Base-by-base conservation (phyloP, 257 asterid species). In the Sherardia arvensis region DNA sequence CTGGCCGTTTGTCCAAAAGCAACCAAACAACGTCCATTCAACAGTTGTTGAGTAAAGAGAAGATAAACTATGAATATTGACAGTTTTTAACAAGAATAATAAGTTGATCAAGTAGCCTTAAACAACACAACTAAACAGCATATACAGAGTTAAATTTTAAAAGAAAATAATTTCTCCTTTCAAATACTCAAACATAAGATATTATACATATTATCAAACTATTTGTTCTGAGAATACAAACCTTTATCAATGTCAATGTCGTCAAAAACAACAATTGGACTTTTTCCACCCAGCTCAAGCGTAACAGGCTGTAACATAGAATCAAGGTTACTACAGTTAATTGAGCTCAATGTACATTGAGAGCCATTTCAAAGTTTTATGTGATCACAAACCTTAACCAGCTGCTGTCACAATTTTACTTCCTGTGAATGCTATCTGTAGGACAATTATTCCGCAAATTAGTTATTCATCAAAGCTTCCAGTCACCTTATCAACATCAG, bases 1-100 rank as follows among this genome's bases (percentile, higher is more conserved):
- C 85, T 93, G 99, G 66, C 97, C 99, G 73, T 93, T 93, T 68
- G 96, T 90, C 97, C 99, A 93, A 76, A 90, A 87, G 88, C 99
- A 93, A 48, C 99, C 99, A 62, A 91, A 90, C 76, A 88, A 82
- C 53, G 94, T 73, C 99, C 99, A 93, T 84, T 93, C 99, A 43
- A 81, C 97, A 82, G 97, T 96, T 93, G 94, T 54, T 53, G 47
- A 69, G 72, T 61, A 59, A 66, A 64, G 58, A 76, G 34, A 70
- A 36, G 15, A 68, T 18, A 28, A 1, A 2, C 17, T 34, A 4
- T 26, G 14, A 59, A 38, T 56, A 66, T 38, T 58, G 32, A 8
- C 29, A 56, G 27, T 22, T 5, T 20, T 12, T 5, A 58, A 36
- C 36, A 54, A 22, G 28, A 10, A 27, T 27, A 47, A 45, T 63